Evolutionary conservation across 352 stramenopile genomes (phyloP), one percentile per base, ranked within the genome.

Genomic region (Pythium aphanidermatum): DNA sequence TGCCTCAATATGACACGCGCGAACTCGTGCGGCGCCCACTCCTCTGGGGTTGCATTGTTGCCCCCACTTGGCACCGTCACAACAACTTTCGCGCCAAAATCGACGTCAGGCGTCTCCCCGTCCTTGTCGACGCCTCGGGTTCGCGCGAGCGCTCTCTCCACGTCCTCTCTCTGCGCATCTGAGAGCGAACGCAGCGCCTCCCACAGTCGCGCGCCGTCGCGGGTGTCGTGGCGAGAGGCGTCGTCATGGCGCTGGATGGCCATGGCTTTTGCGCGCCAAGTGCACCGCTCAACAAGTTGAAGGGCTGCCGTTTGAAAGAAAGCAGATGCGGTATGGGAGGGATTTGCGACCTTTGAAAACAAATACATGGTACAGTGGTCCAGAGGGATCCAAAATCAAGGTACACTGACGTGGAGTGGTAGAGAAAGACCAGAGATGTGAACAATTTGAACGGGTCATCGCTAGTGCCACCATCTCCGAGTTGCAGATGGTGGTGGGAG

Each of bases 251-350:
- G 16, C 7, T 39, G 45, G 14, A 4, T 16, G 10, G 1, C 23
- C 10, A 20, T 30, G 10, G 29, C 29, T 14, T 11, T 29, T 11
- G 14, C 7, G 23, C 11, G 25, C 31, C 12, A 20, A 30, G 36
- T 54, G 45, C 38, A 24, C 32, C 33, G 33, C 33, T 12, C 33
- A 53, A 53, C 33, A 45, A 38, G 45, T 53, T 45, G 45, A 53
- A 53, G 45, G 45, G 24, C 27, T 10, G 24, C 13, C 28, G 27
- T 38, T 37, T 48, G 27, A 39, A 39, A 38, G 38, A 38, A 26
- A 16, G 17, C 36, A 13, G 19, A n/a, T 48, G 37, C 28, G 5
- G n/a, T n/a, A 45, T 36, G 10, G 7, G 28, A 37, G 29, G 37
- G 40, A 20, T 30, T 11, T 8, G 10, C 25, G 21, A 21, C 37